A percentile compares a stretch with the other conserved stretches of the same genome.
Evolutionary conservation across 352 stramenopile species (phyloP).

Genomic region (Albugo candida): DNA sequence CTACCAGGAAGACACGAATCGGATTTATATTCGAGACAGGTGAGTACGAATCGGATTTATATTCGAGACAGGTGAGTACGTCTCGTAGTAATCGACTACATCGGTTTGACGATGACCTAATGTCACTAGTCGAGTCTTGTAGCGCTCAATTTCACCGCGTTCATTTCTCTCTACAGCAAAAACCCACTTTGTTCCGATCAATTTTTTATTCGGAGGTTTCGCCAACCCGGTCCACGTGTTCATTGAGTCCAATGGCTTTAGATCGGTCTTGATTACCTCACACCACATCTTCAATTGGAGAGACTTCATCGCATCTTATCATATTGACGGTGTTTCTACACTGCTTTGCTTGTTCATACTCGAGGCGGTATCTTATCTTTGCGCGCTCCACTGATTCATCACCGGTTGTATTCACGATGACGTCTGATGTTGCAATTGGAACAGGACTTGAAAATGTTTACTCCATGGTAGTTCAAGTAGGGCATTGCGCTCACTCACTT

Average conservation of each 20-base stretch:
- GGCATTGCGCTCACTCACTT: no score
- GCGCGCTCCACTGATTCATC: no score
- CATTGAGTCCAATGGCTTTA: conserved; percentile 3
- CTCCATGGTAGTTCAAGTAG: no score
- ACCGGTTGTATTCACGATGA: no score
- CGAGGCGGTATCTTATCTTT: no score
- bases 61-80: conserved; percentile 13
- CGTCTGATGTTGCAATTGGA: no score
- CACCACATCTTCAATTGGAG: background rate
- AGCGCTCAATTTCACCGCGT: conserved; percentile 5
- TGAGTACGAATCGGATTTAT: conserved; percentile 8
- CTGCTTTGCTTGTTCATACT: background rate
- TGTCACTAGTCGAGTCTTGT: conserved; percentile 13
- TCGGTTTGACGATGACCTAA: conserved; percentile 10
- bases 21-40: conserved; percentile 10
- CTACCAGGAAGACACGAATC: conserved; percentile 10
- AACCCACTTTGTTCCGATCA: conserved; percentile 5
- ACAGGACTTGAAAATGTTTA: no score
- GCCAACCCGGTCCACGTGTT: conserved; percentile 7
- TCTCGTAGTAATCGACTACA: conserved; percentile 10
- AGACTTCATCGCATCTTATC: background rate
- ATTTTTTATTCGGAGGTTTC: background rate
- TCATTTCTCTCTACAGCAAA: conserved; percentile 4
- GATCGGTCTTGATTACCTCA: conserved; percentile 3
- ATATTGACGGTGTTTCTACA: background rate